Evolutionary conservation across 2,329 filamentous ascomycete species (phyloP).

Genomic region (Alternaria gaisen): DNA sequence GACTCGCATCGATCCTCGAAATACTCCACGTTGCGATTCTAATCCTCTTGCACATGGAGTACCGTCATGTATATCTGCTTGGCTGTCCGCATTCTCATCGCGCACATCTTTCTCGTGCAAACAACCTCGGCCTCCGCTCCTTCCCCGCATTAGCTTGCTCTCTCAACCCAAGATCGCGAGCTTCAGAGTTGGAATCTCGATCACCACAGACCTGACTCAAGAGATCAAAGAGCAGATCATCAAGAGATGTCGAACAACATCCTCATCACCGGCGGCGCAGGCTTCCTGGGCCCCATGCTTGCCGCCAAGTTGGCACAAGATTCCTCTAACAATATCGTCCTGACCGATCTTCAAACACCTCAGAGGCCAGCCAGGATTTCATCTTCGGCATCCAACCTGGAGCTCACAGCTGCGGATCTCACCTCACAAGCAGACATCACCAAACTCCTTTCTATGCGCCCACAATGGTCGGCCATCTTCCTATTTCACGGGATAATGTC

Average conservation of each 20-base stretch:
- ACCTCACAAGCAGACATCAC: slow-evolving; percentile 1
- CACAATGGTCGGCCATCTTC: slow-evolving; percentile 48
- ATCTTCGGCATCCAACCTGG: slow-evolving; percentile 2
- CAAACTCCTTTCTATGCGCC: slow-evolving; percentile 10
- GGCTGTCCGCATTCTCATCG: not conserved
- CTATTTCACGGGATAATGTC: slow-evolving; percentile 73
- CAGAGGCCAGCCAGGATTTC: slow-evolving; percentile 1
- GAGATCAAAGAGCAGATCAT: not conserved
- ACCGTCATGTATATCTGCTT: slow-evolving; percentile 1
- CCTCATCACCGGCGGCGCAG: slow-evolving; percentile 10
- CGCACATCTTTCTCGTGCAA: not conserved
- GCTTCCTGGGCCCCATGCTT: slow-evolving; percentile 13
- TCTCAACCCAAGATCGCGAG: not conserved
- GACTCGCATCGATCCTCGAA: slow-evolving; percentile 5
- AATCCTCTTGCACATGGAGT: not conserved
- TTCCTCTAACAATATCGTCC: slow-evolving; percentile 2
- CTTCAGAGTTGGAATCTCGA: not conserved
- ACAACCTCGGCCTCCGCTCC: not conserved
- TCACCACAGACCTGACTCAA: not conserved
- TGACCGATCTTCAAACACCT: slow-evolving; percentile 10
- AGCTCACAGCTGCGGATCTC: not conserved
- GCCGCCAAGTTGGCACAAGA: slow-evolving; percentile 9
- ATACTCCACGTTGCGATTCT: too few species aligned
- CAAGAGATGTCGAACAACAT: not conserved
- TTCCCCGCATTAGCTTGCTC: not conserved